Percentiles rank a stretch among this genome's conserved stretches.
Conservation (phyloP, 2,329 filamentous ascomycete genomes). For the Phialemonium atrogriseum region DNA sequence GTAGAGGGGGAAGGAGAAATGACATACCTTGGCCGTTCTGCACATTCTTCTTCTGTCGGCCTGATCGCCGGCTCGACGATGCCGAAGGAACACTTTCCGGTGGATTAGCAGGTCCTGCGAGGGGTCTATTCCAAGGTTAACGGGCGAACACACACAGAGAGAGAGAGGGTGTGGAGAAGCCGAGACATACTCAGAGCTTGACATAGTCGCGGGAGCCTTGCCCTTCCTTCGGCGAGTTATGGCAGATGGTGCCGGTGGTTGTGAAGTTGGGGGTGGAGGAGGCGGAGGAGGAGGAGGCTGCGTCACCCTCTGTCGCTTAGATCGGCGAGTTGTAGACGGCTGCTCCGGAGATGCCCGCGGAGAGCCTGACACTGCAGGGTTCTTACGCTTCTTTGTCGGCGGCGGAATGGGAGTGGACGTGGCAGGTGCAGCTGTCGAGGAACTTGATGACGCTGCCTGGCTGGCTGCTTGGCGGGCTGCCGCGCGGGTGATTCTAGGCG, state of each 20-base stretch:
- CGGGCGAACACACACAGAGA: slow-evolving; percentile 2
- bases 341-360: slow-evolving; percentile 20
- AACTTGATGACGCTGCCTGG: slow-evolving; percentile 39
- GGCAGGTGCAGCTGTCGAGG: slow-evolving; percentile 25
- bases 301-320: slow-evolving; percentile 64
- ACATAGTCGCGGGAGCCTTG: slow-evolving; percentile 60
- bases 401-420: slow-evolving; percentile 27
- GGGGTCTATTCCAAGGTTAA: slow-evolving; percentile 2
- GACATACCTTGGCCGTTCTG: slow-evolving; percentile 34
- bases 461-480: slow-evolving; percentile 81
- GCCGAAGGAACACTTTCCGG: slow-evolving; percentile 51
- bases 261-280: slow-evolving; percentile 17
- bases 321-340: slow-evolving; percentile 43
- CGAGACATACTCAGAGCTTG: slow-evolving; percentile 56
- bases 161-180: slow-evolving; percentile 2
- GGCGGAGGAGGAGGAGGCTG: slow-evolving; percentile 31
- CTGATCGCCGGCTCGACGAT: slow-evolving; percentile 64
- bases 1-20: not conserved
- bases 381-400: slow-evolving; percentile 69
- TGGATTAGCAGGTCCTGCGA: slow-evolving; percentile 54
- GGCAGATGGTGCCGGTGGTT: slow-evolving; percentile 24
- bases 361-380: slow-evolving; percentile 43
- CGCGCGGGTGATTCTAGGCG: slow-evolving; percentile 92
- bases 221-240: slow-evolving; percentile 48
- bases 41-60: slow-evolving; percentile 58